Evolutionary conservation across 805 yeast species (phyloP).

Genomic region (Debaryomyces prosopidis): DNA sequence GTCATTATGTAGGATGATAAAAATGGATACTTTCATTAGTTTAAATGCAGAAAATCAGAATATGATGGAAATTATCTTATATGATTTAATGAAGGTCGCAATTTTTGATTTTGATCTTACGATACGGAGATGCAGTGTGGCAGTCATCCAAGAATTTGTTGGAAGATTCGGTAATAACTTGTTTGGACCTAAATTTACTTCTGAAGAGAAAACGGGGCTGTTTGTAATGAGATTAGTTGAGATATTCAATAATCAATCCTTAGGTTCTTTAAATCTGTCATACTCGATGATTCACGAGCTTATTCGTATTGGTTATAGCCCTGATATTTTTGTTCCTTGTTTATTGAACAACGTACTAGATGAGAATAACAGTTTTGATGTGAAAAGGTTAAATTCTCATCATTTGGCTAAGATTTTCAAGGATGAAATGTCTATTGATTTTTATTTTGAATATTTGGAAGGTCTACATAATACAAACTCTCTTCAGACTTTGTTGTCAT

Average conservation of each 20-base stretch:
- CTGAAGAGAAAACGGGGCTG: constrained; percentile 19
- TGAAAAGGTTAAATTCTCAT: constrained; percentile 27
- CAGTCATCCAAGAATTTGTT: constrained; percentile 81
- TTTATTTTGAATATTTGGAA: not conserved
- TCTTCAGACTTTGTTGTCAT: not conserved
- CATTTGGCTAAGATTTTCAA: constrained; percentile 22
- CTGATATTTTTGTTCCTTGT: constrained; percentile 25
- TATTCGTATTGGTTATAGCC: constrained; percentile 24
- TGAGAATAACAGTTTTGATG: constrained; percentile 38
- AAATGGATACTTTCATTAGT: constrained; percentile 12
- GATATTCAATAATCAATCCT: constrained; percentile 47
- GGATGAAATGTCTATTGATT: not conserved
- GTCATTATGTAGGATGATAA: constrained; percentile 58
- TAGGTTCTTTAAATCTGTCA: constrained; percentile 19
- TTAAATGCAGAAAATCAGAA: constrained; percentile 1
- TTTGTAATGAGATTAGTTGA: constrained; percentile 57
- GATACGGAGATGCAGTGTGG: constrained; percentile 78
- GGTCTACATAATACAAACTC: not conserved
- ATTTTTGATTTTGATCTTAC: constrained; percentile 74
- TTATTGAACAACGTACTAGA: constrained; percentile 31
- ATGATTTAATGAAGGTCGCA: constrained; percentile 49
- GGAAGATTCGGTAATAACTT: constrained; percentile 66
- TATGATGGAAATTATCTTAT: constrained; percentile 21
- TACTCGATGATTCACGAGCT: constrained; percentile 16
- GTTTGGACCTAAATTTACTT: constrained; percentile 20